Conservation (phyloP, 352 stramenopile genomes). For the Phytophthora pinifolia region DNA sequence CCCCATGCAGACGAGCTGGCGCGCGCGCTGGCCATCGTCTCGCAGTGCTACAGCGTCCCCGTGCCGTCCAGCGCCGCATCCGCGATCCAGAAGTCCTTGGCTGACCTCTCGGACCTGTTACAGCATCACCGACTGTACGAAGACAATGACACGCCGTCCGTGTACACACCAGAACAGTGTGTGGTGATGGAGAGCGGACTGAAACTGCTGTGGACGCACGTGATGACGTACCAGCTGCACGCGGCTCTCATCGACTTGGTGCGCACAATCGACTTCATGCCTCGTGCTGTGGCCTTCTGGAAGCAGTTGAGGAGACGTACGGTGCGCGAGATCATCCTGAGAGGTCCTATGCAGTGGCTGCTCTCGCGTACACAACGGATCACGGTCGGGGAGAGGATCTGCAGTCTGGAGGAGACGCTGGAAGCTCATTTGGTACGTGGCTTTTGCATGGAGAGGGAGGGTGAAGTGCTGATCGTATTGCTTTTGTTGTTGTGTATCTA, state of each 20-base stretch:
- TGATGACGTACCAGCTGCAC: conserved; percentile 58
- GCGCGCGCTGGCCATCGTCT: conserved; percentile 39
- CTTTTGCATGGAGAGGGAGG: no score
- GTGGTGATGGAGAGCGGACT: conserved; percentile 38
- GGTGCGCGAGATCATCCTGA: conserved; percentile 49
- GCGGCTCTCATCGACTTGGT: conserved; percentile 63
- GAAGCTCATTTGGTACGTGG: conserved; percentile 70
- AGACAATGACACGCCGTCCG: not conserved
- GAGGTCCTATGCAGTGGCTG: conserved; percentile 67
- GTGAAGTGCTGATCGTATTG: no score
- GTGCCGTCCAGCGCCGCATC: conserved; percentile 40
- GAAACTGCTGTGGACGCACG: conserved; percentile 58
- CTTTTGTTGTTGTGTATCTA: conserved; percentile 1
- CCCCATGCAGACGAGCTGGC: conserved; percentile 39
- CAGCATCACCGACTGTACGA: conserved; percentile 45
- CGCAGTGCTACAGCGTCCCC: conserved; percentile 47
- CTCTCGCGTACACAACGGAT: conserved; percentile 54
- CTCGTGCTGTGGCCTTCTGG: conserved; percentile 67
- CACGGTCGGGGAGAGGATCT: conserved; percentile 55
- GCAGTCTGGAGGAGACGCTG: conserved; percentile 67
- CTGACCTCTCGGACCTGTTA: conserved; percentile 39
- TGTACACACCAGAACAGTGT: conserved; percentile 31
- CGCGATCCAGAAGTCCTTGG: conserved; percentile 41
- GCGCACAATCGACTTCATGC: conserved; percentile 67
- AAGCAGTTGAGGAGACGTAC: conserved; percentile 52